These are phyloP conservation scores for Xylariaceae sp. DNA, from an alignment of 2,329 filamentous ascomycete species.

Conservation along the genomic window DNA sequence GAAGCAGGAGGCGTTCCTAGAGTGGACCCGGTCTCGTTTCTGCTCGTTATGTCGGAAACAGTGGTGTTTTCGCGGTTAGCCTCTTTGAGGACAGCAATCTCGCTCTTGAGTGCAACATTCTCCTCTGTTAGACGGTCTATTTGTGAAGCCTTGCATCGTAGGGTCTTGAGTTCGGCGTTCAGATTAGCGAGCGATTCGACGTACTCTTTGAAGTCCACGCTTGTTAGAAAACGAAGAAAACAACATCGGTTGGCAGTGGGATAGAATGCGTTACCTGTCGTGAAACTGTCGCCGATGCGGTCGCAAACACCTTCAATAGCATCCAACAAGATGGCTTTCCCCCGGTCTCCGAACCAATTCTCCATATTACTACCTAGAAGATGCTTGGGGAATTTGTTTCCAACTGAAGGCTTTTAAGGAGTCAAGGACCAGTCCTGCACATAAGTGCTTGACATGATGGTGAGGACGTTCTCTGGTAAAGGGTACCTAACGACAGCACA, in stretches of 20 bases:
- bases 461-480: neutral
- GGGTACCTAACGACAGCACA: too few species aligned
- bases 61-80: slow-evolving; percentile 12
- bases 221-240: neutral
- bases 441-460: neutral
- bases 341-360: slow-evolving; percentile 29
- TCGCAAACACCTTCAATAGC: slow-evolving; percentile 28
- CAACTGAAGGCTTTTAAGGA: neutral
- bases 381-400: neutral
- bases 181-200: slow-evolving; percentile 25
- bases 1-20: slow-evolving; percentile 27
- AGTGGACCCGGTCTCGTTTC: slow-evolving; percentile 5
- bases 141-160: slow-evolving; percentile 31
- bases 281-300: slow-evolving; percentile 26
- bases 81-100: slow-evolving; percentile 33
- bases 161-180: slow-evolving; percentile 33
- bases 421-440: neutral
- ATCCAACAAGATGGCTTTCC: slow-evolving; percentile 27
- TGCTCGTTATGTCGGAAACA: slow-evolving; percentile 1
- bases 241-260: neutral
- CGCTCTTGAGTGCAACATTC: slow-evolving; percentile 37
- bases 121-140: slow-evolving; percentile 38
- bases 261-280: slow-evolving; percentile 22
- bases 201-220: slow-evolving; percentile 12
- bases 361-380: slow-evolving; percentile 24